A percentile compares a stretch with the other conserved stretches of the same genome.
phyloP scores from a whole-genome alignment of 345 rosid species.

The Alliaria petiolata region DNA sequence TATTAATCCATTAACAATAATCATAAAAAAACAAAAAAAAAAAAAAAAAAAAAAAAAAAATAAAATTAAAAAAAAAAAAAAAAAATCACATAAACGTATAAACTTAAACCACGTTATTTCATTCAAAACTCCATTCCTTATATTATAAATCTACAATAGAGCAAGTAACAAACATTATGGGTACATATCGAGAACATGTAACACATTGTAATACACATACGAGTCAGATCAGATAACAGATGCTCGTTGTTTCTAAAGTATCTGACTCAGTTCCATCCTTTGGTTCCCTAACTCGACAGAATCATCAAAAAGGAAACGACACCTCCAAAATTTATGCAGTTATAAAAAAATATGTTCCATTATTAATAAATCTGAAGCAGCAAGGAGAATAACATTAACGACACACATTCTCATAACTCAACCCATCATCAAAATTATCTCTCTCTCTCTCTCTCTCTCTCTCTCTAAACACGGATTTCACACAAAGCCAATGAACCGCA shows the following conservation, averaged over 20 bases:
- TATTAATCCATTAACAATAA: too few relatives aligned
- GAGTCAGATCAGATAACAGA: neutral
- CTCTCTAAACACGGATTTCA: conserved; percentile 9
- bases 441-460: neutral
- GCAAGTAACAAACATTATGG: neutral
- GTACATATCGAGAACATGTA: neutral
- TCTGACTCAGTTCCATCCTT: neutral
- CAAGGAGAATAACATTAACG: neutral
- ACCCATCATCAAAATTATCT: conserved; percentile 8
- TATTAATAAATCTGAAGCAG: neutral
- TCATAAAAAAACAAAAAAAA: too few relatives aligned
- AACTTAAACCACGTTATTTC: neutral
- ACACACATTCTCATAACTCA: conserved; percentile 14
- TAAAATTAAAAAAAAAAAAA: too few relatives aligned
- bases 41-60: too few relatives aligned
- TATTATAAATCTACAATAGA: neutral
- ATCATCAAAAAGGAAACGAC: neutral
- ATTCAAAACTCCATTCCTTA: neutral
- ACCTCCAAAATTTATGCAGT: neutral
- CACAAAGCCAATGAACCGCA: conserved; percentile 25
- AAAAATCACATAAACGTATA: neutral
- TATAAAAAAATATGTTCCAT: neutral
- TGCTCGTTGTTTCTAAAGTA: neutral
- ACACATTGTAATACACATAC: too few relatives aligned
- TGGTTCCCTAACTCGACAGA: neutral